Conservation (phyloP, 2,329 filamentous ascomycete genomes). For the Eutypa lata region DNA sequence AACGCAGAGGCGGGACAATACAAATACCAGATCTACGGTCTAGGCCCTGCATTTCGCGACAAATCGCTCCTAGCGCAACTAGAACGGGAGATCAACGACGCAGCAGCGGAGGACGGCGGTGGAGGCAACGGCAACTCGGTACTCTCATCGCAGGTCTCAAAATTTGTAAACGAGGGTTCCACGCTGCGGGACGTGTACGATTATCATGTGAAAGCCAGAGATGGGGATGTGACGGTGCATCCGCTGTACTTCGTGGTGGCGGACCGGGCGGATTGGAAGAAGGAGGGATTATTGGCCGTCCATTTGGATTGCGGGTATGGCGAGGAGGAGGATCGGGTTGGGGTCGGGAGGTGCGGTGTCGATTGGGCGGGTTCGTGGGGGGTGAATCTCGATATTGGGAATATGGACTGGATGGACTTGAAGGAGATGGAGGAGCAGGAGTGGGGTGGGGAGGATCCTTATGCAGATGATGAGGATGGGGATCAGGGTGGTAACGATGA, state of each 20-base stretch:
- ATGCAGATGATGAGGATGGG: neutral
- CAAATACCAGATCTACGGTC: neutral
- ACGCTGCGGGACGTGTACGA: constrained; percentile 1
- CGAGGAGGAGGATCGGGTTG: neutral
- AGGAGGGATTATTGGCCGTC: neutral
- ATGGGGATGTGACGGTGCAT: neutral
- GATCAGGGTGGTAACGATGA: neutral
- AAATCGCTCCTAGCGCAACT: neutral
- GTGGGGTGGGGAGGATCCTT: neutral
- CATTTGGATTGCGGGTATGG: neutral
- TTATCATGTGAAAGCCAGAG: neutral
- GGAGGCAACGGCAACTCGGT: neutral
- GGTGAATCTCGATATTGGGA: neutral
- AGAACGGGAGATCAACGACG: neutral
- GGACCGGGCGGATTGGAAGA: neutral
- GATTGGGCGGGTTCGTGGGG: neutral
- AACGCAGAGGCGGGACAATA: neutral
- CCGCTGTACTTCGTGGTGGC: neutral
- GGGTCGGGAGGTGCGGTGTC: neutral
- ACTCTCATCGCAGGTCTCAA: neutral
- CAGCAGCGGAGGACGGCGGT: neutral
- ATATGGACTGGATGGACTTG: neutral
- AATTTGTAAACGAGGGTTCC: neutral
- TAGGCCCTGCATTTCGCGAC: neutral
- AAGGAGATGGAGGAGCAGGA: neutral